Evolutionary conservation across 2,329 filamentous ascomycete genomes (phyloP).

Genomic region (Microcyclosporella mali): DNA sequence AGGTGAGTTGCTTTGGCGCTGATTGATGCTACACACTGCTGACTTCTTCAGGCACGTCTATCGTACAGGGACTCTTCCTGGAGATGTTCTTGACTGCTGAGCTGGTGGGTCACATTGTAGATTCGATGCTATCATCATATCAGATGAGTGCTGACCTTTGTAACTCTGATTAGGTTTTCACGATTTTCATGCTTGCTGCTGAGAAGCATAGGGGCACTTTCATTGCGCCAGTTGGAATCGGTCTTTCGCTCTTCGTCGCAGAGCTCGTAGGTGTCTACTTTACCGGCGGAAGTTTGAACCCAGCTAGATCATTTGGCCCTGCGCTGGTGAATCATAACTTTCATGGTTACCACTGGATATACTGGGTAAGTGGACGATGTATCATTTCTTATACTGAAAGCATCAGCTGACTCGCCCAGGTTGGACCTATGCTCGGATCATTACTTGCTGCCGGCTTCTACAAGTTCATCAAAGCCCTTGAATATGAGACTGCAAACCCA

Average conservation of each 20-base stretch:
- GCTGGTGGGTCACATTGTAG: too few species aligned
- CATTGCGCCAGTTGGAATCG: constrained; percentile 24
- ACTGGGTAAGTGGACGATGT: constrained; percentile 7
- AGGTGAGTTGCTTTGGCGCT: too few species aligned
- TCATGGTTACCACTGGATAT: constrained; percentile 27
- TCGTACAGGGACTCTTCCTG: constrained; percentile 34
- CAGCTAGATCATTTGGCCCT: constrained; percentile 30
- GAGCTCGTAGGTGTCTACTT: constrained; percentile 23
- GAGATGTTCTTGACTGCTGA: constrained; percentile 31
- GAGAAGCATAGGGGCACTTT: constrained; percentile 33
- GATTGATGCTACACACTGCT: too few species aligned
- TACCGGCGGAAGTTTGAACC: constrained; percentile 32
- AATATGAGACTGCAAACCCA: constrained; percentile 31
- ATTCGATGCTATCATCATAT: too few species aligned
- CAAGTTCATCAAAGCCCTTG: constrained; percentile 29
- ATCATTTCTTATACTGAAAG: neutral
- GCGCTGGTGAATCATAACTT: constrained; percentile 27
- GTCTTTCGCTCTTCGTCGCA: constrained; percentile 22
- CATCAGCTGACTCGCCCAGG: constrained; percentile 13
- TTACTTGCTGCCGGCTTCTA: constrained; percentile 29
- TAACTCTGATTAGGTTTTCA: constrained; percentile 27
- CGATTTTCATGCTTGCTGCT: constrained; percentile 32
- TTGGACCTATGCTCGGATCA: constrained; percentile 27
- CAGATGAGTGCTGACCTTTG: constrained; percentile 34
- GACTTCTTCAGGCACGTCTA: too few species aligned